phyloP scores from a whole-genome alignment of 768 basidiomycete species.

The Dictyophora rubrovolvata region DNA sequence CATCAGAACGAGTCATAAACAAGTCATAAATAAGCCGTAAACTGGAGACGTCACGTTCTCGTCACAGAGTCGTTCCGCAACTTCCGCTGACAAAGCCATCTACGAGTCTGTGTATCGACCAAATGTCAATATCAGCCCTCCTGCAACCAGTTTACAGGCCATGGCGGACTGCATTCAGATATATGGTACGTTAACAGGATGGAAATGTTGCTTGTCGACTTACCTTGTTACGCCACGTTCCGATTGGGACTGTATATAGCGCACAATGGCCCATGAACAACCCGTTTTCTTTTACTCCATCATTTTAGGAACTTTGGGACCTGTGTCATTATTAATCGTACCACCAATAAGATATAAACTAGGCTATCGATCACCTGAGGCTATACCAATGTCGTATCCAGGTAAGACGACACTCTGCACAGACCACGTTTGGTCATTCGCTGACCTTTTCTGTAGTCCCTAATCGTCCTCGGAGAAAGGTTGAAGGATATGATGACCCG shows the following conservation, averaged over 20 bases:
- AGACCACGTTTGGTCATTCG: neutral
- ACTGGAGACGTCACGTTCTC: neutral
- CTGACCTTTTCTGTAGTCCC: conserved; percentile 39
- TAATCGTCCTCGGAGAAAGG: conserved; percentile 54
- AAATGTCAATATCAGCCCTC: neutral
- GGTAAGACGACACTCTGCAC: conserved; percentile 29
- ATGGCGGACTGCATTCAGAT: neutral
- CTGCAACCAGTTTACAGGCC: neutral
- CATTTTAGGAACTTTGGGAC: conserved; percentile 64
- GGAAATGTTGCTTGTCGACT: neutral
- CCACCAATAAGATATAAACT: conserved; percentile 73
- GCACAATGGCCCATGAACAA: conserved; percentile 71
- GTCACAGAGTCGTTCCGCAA: neutral
- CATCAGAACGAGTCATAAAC: too few species aligned
- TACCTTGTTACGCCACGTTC: neutral
- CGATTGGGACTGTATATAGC: conserved; percentile 42
- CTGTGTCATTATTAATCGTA: conserved; percentile 57
- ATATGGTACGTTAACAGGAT: neutral
- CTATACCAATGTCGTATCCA: conserved; percentile 69
- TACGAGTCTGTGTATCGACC: neutral
- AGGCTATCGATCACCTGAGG: conserved; percentile 62
- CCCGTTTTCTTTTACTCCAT: conserved; percentile 87
- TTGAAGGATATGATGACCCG: conserved; percentile 65
- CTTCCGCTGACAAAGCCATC: neutral
- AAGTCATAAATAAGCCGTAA: too few species aligned